Base-by-base conservation (phyloP, 2,329 filamentous ascomycete genomes). In the Nectriaceae sp. region DNA sequence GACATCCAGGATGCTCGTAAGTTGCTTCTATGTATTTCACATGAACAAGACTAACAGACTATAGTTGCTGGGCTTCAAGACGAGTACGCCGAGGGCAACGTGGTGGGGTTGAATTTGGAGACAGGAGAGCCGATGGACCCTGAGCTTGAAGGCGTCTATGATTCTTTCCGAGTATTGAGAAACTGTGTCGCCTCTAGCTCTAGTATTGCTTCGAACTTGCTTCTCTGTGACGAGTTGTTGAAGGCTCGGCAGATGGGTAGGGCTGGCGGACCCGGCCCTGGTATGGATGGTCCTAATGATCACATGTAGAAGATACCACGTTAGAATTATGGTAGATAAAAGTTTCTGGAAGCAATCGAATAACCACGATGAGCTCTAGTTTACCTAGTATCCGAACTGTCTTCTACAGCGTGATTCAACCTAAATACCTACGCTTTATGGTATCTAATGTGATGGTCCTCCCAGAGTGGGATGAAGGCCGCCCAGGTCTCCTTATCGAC, bases 41-140 rank as follows among this genome's bases (percentile, higher is more conserved):
- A 39, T 19, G 44, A 43, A 57, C 22, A 53, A 31, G 41, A 13
- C 60, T 62, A 50, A 65, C 21, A 16, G 8, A 40, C 24, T 42
- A 50, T 55, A 93, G 89, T 99, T 66, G 91, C 92, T 44, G 82
- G 82, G 35, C 77, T 99, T 49, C 89, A 96, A 68, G 91, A 97
- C 63, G 93, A 96, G 71, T 79, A 89, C 59, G 77, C 79, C 6
- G 89, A 97, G 26, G 93, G 93, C 48, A 89, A 94, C 61, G 73
- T 89, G 36, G 91, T 94, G 48, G 94, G 94, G 18, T 76, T 99
- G 55, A 88, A 97, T 67, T 78, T 99, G 47, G 80, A 85, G 42
- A 91, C 89, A 5, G 94, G 94, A 51, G 85, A 94, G 65, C 88
- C 93, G 2, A 97, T 97, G 92, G 94, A 97, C 65, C 94, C 94